These are phyloP conservation scores for Scheffersomyces stipitis DNA, from an alignment of 805 yeast species.

Conservation along the genomic window DNA sequence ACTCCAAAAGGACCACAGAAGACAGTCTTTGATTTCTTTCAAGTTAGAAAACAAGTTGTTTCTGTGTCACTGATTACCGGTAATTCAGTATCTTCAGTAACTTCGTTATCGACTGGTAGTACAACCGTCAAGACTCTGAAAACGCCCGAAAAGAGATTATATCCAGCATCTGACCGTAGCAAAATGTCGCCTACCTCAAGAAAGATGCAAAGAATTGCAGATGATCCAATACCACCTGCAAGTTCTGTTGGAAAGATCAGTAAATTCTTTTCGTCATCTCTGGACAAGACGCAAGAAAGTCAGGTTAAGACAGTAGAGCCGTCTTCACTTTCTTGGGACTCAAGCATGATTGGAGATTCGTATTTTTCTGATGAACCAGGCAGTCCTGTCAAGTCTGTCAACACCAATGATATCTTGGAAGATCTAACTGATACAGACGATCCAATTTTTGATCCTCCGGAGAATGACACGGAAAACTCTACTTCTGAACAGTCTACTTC, in stretches of 20 bases:
- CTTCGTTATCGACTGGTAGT: too few relatives aligned
- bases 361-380: conserved; percentile 32
- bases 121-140: conserved; percentile 1
- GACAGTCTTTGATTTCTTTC: conserved; percentile 3
- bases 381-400: conserved; percentile 17
- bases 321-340: conserved; percentile 6
- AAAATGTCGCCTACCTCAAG: conserved; percentile 11
- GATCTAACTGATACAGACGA: conserved; percentile 18
- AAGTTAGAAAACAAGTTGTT: not conserved
- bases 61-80: too few relatives aligned
- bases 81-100: too few relatives aligned
- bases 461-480: not conserved
- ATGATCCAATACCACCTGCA: conserved; percentile 1
- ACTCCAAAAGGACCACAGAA: conserved; percentile 2
- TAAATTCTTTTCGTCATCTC: conserved; percentile 17
- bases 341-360: conserved; percentile 26
- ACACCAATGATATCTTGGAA: conserved; percentile 9
- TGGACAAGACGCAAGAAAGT: conserved; percentile 2
- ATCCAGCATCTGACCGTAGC: not conserved
- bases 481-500: not conserved
- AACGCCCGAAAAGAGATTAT: not conserved
- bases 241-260: conserved; percentile 7
- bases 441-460: not conserved
- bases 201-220: conserved; percentile 5
- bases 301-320: conserved; percentile 2